Evolutionary conservation across 2,329 filamentous ascomycete species (phyloP), one percentile per base, ranked within the genome.

Genomic region (Colletotrichum echinochloae): DNA sequence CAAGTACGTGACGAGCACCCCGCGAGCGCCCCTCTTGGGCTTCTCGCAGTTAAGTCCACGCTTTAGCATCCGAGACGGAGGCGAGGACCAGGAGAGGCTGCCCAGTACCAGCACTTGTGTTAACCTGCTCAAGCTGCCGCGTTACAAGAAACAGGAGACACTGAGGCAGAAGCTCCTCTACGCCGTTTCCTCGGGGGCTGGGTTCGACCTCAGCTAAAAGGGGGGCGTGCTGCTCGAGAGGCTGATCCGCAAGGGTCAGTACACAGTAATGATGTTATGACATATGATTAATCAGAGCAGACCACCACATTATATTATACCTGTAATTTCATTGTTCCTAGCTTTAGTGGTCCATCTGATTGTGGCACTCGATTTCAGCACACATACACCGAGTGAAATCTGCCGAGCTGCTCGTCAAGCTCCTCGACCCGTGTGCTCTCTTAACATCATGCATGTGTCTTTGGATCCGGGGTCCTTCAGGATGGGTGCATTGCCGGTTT

Each of bases 21-120:
- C 96, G 0, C 87, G 96, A 46, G 95, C 95, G 37, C 96, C 96
- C 3, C 83, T 99, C 54, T 83, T 98, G 3, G 96, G 96, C 0
- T 99, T 99, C 78, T 89, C 90, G 23, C 92, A 96, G 77, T 83
- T 99, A 73, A 92, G 91, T 66, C 96, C 96, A 2, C 86, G 87
- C 48, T 99, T 99, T 79, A 95, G 91, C 77, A 98, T 99, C 73
- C 85, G 96, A 5, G 96, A 99, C 80, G 90, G 89, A 1, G 92
- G 93, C 5, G 83, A 83, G 33, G 94, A 97, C 77, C 88, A 95
- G 80, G 87, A 89, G 57, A 86, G 96, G 69, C 83, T 98, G 73
- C 96, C 96, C 2, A 98, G 94, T 78, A 94, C 96, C 23, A 98
- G 95, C 78, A 99, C 96, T 0, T 99, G 96, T 76, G 94, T 98